Evolutionary conservation across 345 rosid species (phyloP).

Genomic region (Salix udensis): DNA sequence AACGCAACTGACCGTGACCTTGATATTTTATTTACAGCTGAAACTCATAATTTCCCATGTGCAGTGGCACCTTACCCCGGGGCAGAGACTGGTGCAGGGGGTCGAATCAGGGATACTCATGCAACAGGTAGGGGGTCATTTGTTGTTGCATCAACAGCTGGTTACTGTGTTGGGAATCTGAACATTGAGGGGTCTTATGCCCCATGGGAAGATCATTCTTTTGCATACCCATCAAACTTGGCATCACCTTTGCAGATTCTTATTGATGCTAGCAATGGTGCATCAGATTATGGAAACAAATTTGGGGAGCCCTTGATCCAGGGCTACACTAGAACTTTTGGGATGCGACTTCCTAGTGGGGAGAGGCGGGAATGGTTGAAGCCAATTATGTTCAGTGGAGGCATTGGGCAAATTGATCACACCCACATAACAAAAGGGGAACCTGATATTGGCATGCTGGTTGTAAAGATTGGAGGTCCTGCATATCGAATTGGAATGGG

Average conservation of each 20-base stretch:
- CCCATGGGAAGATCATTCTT: constrained; percentile 86
- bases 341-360: constrained; percentile 90
- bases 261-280: constrained; percentile 88
- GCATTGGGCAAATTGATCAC: constrained; percentile 94
- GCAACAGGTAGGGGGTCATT: constrained; percentile 97
- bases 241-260: constrained; percentile 91
- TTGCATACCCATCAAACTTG: constrained; percentile 67
- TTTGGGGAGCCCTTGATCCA: constrained; percentile 95
- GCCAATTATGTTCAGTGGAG: constrained; percentile 95
- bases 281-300: constrained; percentile 93
- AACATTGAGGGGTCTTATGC: constrained; percentile 72
- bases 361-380: constrained; percentile 96
- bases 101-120: constrained; percentile 93
- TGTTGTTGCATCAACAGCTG: constrained; percentile 81
- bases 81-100: constrained; percentile 97
- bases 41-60: constrained; percentile 96
- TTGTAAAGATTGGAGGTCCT: constrained; percentile 96
- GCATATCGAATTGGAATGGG: constrained; percentile 98
- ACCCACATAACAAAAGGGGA: constrained; percentile 74
- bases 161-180: constrained; percentile 88
- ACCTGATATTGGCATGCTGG: constrained; percentile 87
- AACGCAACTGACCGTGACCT: constrained; percentile 45
- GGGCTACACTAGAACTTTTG: constrained; percentile 85
- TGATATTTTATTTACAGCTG: constrained; percentile 87
- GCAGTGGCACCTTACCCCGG: constrained; percentile 99